phyloP scores from a whole-genome alignment of 2,329 filamentous ascomycete species.

The Sclerotinia minor region DNA sequence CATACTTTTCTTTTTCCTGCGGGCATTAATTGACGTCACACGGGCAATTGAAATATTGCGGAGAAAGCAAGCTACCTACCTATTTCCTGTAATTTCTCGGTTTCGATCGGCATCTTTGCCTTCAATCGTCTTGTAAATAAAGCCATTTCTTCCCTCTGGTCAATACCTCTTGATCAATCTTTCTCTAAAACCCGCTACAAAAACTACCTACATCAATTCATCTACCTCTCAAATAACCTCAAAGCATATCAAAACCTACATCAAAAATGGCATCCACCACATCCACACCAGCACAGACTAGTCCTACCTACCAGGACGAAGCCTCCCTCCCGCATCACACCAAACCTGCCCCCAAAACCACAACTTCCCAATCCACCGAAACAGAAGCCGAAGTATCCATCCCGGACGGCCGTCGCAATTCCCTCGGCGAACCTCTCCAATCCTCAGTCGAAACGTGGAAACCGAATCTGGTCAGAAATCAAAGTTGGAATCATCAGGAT shows the following conservation, averaged over 20 bases:
- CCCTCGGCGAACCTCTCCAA: conserved; percentile 31
- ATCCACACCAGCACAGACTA: not conserved
- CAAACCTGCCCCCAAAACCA: not conserved
- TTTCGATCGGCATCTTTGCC: not conserved
- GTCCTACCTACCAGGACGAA: not conserved
- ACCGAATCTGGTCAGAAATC: conserved; percentile 30
- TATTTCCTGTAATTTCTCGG: not conserved
- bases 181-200: not conserved
- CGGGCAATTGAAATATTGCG: not conserved
- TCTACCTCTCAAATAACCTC: not conserved
- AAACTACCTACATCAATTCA: not conserved
- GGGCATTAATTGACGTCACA: not conserved
- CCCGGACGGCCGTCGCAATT: conserved; percentile 35
- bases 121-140: not conserved
- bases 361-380: not conserved
- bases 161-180: not conserved
- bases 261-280: conserved; percentile 9
- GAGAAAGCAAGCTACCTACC: not conserved
- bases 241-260: not conserved
- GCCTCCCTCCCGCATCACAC: conserved; percentile 2
- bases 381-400: conserved; percentile 21
- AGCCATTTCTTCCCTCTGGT: not conserved
- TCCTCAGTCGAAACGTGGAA: conserved; percentile 36
- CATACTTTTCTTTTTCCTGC: not conserved
- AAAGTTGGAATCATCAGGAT: conserved; percentile 39